These are phyloP conservation scores for Mortierella sp. DNA, from an alignment of 371 early-diverging fungal genomes.

Conservation along the genomic window DNA sequence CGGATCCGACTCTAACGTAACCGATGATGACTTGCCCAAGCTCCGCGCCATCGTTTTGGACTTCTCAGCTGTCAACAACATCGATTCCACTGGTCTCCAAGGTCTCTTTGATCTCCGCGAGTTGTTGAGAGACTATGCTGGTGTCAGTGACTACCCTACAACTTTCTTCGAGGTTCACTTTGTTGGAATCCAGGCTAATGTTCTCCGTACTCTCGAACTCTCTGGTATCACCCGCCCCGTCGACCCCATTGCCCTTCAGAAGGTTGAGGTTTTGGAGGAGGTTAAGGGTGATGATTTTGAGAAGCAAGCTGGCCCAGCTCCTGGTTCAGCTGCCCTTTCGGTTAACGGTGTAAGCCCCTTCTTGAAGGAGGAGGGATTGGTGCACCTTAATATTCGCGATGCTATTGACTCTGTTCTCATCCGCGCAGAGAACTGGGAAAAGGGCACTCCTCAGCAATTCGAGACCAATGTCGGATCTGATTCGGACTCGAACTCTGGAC, in stretches of 20 bases:
- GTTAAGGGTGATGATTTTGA: not conserved
- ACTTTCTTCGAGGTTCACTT: conserved; percentile 57
- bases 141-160: conserved; percentile 32
- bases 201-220: conserved; percentile 50
- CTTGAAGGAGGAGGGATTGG: conserved; percentile 54
- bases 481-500: conserved; percentile 18
- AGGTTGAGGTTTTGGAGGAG: conserved; percentile 35
- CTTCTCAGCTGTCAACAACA: conserved; percentile 79
- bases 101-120: conserved; percentile 73
- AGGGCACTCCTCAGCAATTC: not conserved
- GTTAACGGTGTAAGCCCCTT: conserved; percentile 36
- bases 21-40: conserved; percentile 60
- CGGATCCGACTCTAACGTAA: conserved; percentile 28
- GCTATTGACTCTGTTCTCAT: conserved; percentile 46
- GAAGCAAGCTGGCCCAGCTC: conserved; percentile 5
- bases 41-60: conserved; percentile 85
- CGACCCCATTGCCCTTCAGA: conserved; percentile 37
- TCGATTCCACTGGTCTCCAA: conserved; percentile 87
- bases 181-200: conserved; percentile 49
- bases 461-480: conserved; percentile 17
- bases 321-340: conserved; percentile 22
- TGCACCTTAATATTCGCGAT: conserved; percentile 50
- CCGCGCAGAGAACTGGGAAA: conserved; percentile 29
- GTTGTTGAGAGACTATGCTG: conserved; percentile 66
- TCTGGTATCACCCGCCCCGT: conserved; percentile 61